phyloP scores from a whole-genome alignment of 805 yeast species.

The Wickerhamomyces bovis region DNA sequence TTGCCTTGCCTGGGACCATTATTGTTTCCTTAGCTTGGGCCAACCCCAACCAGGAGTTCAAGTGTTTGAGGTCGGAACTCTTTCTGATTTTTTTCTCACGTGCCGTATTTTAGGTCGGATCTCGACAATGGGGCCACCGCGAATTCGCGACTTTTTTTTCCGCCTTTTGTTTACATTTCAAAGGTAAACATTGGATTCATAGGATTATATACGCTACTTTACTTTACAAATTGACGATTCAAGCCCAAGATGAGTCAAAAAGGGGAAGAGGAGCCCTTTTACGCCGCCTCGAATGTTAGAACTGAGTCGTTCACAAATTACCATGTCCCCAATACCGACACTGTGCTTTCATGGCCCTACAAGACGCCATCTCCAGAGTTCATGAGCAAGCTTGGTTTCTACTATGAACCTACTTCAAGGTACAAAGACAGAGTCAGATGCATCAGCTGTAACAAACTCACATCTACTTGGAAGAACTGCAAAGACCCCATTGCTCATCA shows the following conservation, averaged over 20 bases:
- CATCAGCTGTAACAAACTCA: constrained; percentile 45
- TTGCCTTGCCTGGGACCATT: no score
- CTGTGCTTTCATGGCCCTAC: constrained; percentile 21
- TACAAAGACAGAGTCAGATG: constrained; percentile 52
- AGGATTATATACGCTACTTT: no score
- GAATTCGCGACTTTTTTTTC: no score
- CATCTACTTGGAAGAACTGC: constrained; percentile 51
- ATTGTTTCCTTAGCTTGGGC: no score
- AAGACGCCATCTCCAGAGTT: constrained; percentile 24
- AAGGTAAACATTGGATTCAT: neutral
- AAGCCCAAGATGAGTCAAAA: neutral
- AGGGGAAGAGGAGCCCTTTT: neutral
- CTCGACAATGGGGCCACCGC: no score
- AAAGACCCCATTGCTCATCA: constrained; percentile 49
- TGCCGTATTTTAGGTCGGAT: no score
- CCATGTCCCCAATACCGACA: constrained; percentile 10
- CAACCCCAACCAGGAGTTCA: no score
- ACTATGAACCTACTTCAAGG: constrained; percentile 48
- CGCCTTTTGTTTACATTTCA: neutral
- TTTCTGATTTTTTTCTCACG: no score
- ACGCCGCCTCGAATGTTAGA: constrained; percentile 5
- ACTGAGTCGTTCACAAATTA: constrained; percentile 11
- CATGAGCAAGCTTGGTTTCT: constrained; percentile 59
- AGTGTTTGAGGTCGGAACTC: no score
- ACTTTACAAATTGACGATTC: no score